Evolutionary conservation across 2,329 filamentous ascomycete species (phyloP).

Genomic region (Xylariaceae sp.): DNA sequence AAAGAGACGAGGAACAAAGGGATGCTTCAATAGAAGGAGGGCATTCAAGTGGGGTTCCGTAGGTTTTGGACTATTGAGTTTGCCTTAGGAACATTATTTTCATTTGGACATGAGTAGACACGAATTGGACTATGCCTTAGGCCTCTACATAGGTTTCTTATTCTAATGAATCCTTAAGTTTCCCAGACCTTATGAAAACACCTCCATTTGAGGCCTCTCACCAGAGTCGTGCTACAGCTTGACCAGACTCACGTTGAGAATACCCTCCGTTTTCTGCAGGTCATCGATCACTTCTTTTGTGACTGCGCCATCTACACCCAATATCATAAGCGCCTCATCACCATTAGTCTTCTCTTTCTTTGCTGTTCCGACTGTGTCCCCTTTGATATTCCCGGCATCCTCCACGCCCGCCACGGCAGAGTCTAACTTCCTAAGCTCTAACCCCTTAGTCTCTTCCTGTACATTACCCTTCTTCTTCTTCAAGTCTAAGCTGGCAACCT

Average conservation of each 20-base stretch:
- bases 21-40: neutral
- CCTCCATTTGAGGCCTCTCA: neutral
- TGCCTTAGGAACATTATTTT: neutral
- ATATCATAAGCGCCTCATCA: conserved; percentile 81
- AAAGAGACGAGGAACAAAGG: conserved; percentile 13
- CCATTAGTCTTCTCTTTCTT: conserved; percentile 41
- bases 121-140: too few species aligned
- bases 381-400: neutral
- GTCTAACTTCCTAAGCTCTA: neutral
- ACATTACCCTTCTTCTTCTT: neutral
- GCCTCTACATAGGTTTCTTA: neutral
- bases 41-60: too few species aligned
- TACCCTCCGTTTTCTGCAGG: conserved; percentile 56
- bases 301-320: conserved; percentile 73
- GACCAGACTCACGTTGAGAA: conserved; percentile 62
- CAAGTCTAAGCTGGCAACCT: conserved; percentile 28
- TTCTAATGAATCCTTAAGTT: neutral
- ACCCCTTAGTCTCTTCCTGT: neutral
- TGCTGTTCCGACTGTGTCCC: conserved; percentile 3
- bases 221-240: conserved; percentile 37
- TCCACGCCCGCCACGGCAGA: neutral
- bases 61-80: neutral
- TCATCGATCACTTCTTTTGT: conserved; percentile 60
- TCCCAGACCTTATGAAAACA: neutral
- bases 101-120: neutral